Conservation (phyloP, 345 rosid species). For the Euphorbia lathyris region DNA sequence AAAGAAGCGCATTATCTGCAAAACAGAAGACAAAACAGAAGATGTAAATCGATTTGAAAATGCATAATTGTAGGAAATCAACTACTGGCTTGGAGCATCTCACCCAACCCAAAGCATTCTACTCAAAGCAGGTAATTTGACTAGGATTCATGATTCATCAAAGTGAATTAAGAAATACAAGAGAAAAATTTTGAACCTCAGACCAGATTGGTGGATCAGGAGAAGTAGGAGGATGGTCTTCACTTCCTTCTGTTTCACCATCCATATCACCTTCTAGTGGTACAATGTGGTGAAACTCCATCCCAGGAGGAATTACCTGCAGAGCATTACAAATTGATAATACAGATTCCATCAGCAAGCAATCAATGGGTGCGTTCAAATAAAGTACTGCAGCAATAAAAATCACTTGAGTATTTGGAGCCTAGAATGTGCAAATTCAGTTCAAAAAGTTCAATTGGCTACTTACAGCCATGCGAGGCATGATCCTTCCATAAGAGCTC, state of each 20-base stretch:
- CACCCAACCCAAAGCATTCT: slow-evolving; percentile 7
- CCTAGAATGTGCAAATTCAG: background rate
- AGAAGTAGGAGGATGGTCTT: slow-evolving; percentile 74
- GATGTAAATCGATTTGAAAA: slow-evolving; percentile 12
- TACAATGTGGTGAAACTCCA: slow-evolving; percentile 96
- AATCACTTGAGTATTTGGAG: background rate
- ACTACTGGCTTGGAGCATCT: slow-evolving; percentile 3
- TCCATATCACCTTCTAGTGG: slow-evolving; percentile 94
- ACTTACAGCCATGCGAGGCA: slow-evolving; percentile 99
- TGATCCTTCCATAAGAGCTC: slow-evolving; percentile 92
- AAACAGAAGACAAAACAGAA: slow-evolving; percentile 19
- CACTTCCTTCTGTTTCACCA: slow-evolving; percentile 81
- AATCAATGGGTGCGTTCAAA: background rate
- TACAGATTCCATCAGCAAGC: background rate
- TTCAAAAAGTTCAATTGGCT: background rate
- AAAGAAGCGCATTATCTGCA: slow-evolving; percentile 99
- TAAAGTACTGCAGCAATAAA: background rate
- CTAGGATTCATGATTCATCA: slow-evolving; percentile 4
- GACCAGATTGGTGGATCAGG: slow-evolving; percentile 92
- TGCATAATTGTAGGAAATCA: background rate
- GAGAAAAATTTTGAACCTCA: slow-evolving; percentile 55
- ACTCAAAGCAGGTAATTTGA: background rate
- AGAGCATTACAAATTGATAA: slow-evolving; percentile 17
- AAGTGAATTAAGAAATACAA: background rate
- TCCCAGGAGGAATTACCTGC: slow-evolving; percentile 97